Evolutionary conservation across 1,139 yeast species (phyloP), one percentile per base, ranked within the genome.

Genomic region (Pneumocystis jirovecii): DNA sequence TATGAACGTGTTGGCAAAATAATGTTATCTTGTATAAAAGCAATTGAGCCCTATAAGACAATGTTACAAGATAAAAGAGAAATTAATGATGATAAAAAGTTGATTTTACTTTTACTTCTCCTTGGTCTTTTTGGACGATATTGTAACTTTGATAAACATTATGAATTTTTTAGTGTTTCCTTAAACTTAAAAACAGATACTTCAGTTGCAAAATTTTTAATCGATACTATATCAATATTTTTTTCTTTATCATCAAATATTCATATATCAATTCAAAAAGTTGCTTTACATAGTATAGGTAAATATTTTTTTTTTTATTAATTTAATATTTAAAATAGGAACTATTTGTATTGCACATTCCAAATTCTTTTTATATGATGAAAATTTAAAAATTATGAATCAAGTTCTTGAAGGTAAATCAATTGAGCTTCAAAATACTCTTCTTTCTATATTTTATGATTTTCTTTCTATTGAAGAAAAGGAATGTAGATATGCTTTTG

Each of bases 41-140:
- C 45, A 12, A 60, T 60, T 15, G 44, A 39, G 4, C 45, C 45
- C 10, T 39, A 39, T 31, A 60, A 60, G 15, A 29, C 10, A 39
- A 39, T 60, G 17, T 21, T 42, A 15, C 17, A 62, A 60, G n/a
- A 68, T 69, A 8, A 63, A 69, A 12, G 65, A 62, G 3, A 65
- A 67, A 25, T 68, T 68, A 62, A 61, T 88, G 68, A 76, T 75
- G 37, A 76, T 82, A 76, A 80, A 0, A 83, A 81, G 69, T 70
- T 85, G 3, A 79, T 79, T n/a, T 80, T 86, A 68, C 74, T 89
- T 6, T 73, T 89, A 0, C 82, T 82, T 70, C 74, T 89, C 31
- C 72, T 87, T 12, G 90, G 96, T 0, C 81, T 82, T 64, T 83
- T 89, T 74, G 95, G 91, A 0, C 79, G 85, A 64, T 82, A 81